Evolutionary conservation across 179 eudicot genomes (phyloP), one percentile per base, ranked within the genome.

Genomic region (Actinidia chinensis): DNA sequence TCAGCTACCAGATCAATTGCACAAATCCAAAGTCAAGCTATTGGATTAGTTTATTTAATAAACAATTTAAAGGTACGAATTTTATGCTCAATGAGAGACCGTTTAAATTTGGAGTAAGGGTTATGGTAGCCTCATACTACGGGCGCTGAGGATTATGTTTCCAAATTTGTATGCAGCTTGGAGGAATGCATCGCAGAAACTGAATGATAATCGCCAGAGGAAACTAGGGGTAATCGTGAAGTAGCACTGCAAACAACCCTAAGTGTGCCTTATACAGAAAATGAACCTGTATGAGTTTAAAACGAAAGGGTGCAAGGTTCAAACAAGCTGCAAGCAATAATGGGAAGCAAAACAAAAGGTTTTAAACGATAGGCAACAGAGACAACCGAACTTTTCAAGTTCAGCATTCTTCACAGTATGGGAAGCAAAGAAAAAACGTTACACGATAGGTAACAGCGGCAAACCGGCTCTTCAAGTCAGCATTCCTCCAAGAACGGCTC

Each of bases 161-260:
- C 99, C n/a, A 89, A 98, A 96, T 96, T 82, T 96, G 99, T 75
- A 96, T 94, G 86, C 99, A 96, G 78, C 99, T 96, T 22, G 94
- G 93, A 73, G 98, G 99, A 68, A 96, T 96, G 94, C 97, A 89
- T 96, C 97, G 81, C 99, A 96, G 81, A 94, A 96, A 80, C 98
- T 94, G 83, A 96, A 88, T 96, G 99, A 86, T 92, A 94, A 84
- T 94, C 97, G 52, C 97, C n/a, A 96, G 82, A 96, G 87, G 78
- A 96, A n/a, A 96, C 82, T 92, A 96, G 2, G 98, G 99, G 79
- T 91, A 96, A 89, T 96, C 99, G 79, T 96, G 99, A 76, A 92
- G 92, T 78, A 96, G 84, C 86, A 96, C 99, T 76, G 94, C 85
- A 87, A 96, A 84, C 82, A 91, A n/a, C 98, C 86, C 99, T 86